A percentile compares a stretch with the other conserved stretches of the same genome.
Evolutionary conservation across 306 rosid species (phyloP).

Genomic region (Prunus salicina): DNA sequence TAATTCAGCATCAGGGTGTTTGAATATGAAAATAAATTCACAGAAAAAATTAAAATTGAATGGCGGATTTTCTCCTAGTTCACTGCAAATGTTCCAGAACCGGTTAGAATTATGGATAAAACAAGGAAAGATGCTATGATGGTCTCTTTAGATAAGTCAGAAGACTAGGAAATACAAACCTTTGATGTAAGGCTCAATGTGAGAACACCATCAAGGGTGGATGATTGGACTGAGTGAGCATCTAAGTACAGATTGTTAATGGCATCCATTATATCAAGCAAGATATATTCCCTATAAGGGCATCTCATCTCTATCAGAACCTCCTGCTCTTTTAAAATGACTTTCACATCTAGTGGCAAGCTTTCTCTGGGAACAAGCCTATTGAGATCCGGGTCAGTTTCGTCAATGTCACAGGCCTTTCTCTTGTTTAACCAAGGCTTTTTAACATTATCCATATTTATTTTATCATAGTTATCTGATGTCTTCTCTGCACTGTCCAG

Average conservation of each 20-base stretch:
- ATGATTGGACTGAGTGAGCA: slow-evolving; percentile 67
- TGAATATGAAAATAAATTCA: not conserved
- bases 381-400: slow-evolving; percentile 31
- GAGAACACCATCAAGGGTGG: slow-evolving; percentile 62
- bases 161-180: slow-evolving; percentile 42
- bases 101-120: not conserved
- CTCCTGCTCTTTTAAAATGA: slow-evolving; percentile 54
- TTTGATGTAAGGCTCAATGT: slow-evolving; percentile 64
- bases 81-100: not conserved
- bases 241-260: slow-evolving; percentile 62
- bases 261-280: slow-evolving; percentile 73
- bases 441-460: slow-evolving; percentile 33
- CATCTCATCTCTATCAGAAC: slow-evolving; percentile 73
- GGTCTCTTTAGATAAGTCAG: not conserved
- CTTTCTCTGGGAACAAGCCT: slow-evolving; percentile 28
- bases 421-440: slow-evolving; percentile 57
- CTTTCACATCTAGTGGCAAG: slow-evolving; percentile 47
- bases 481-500: slow-evolving; percentile 54
- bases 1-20: slow-evolving; percentile 1
- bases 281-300: slow-evolving; percentile 67
- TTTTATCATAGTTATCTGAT: slow-evolving; percentile 49
- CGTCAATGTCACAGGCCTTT: slow-evolving; percentile 57
- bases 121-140: not conserved
- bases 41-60: not conserved
- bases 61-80: not conserved